Percentiles rank a stretch among this genome's conserved stretches.
Evolutionary conservation across 169 alveolate genomes (phyloP).

Genomic region (Plasmodium vivax): DNA sequence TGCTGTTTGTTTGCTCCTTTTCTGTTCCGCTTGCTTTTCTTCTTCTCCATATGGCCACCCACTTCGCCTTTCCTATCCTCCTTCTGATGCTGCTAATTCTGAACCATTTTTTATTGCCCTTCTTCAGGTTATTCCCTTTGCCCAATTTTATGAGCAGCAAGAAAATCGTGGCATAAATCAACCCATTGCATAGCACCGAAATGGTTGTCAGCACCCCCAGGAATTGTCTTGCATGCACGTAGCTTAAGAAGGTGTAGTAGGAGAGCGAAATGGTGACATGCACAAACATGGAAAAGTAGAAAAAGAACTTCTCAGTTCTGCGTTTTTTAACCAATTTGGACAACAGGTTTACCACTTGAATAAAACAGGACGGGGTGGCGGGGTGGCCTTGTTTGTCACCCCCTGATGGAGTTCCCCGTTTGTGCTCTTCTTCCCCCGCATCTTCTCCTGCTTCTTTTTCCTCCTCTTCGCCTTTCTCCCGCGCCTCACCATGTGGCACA

Average conservation of each 20-base stretch:
- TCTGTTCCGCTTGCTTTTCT: not conserved
- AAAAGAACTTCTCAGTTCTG: conserved; percentile 15
- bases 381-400: not conserved
- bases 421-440: not conserved
- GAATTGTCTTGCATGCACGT: conserved; percentile 14
- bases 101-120: not conserved
- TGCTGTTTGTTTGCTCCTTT: not conserved
- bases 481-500: not conserved
- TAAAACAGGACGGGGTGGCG: not conserved
- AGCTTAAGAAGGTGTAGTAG: conserved; percentile 35
- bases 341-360: not conserved
- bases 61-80: not conserved
- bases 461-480: not conserved
- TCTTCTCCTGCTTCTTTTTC: not conserved
- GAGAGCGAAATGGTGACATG: conserved; percentile 25
- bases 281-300: conserved; percentile 19
- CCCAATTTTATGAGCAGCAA: not conserved
- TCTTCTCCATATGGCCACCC: not conserved
- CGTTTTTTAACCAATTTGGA: not conserved
- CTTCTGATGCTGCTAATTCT: not conserved
- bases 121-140: not conserved
- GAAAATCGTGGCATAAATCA: conserved; percentile 4
- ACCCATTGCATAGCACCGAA: conserved; percentile 7
- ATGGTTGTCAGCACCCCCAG: conserved; percentile 3
- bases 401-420: not conserved